These are phyloP conservation scores for Kwoniella shivajii DNA, from an alignment of 1,284 basidiomycete genomes.

Conservation along the genomic window DNA sequence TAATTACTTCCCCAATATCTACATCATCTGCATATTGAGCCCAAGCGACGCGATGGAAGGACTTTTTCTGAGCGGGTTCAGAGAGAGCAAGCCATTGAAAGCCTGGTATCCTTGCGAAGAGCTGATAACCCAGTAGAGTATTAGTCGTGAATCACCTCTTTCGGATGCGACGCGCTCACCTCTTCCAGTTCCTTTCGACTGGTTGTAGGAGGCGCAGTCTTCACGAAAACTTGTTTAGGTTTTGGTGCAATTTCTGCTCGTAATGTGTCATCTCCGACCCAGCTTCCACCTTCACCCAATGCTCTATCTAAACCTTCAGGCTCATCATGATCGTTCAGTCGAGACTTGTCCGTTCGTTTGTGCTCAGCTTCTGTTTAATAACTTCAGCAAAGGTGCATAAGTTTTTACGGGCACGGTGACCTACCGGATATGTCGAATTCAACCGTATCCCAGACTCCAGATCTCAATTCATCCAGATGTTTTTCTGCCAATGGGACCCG, in stretches of 20 bases:
- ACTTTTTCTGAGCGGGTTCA: slow-evolving; percentile 84
- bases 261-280: slow-evolving; percentile 54
- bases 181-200: slow-evolving; percentile 83
- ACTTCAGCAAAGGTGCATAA: neutral
- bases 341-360: slow-evolving; percentile 41
- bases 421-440: slow-evolving; percentile 48
- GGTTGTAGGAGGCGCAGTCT: slow-evolving; percentile 88
- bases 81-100: slow-evolving; percentile 77
- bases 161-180: slow-evolving; percentile 58
- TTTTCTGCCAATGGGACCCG: slow-evolving; percentile 70
- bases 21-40: slow-evolving; percentile 78
- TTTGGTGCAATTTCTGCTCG: slow-evolving; percentile 69
- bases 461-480: slow-evolving; percentile 76
- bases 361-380: slow-evolving; percentile 13
- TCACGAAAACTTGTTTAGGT: slow-evolving; percentile 87
- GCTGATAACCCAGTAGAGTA: slow-evolving; percentile 22
- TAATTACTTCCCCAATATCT: slow-evolving; percentile 72
- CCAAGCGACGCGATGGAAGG: slow-evolving; percentile 91
- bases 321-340: slow-evolving; percentile 54
- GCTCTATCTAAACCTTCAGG: slow-evolving; percentile 42
- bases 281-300: slow-evolving; percentile 60
- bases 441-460: slow-evolving; percentile 76
- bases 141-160: neutral
- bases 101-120: slow-evolving; percentile 51
- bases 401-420: slow-evolving; percentile 5